Evolutionary conservation across 768 basidiomycete genomes (phyloP), one percentile per base, ranked within the genome.

Genomic region (Lyophyllum shimeji): DNA sequence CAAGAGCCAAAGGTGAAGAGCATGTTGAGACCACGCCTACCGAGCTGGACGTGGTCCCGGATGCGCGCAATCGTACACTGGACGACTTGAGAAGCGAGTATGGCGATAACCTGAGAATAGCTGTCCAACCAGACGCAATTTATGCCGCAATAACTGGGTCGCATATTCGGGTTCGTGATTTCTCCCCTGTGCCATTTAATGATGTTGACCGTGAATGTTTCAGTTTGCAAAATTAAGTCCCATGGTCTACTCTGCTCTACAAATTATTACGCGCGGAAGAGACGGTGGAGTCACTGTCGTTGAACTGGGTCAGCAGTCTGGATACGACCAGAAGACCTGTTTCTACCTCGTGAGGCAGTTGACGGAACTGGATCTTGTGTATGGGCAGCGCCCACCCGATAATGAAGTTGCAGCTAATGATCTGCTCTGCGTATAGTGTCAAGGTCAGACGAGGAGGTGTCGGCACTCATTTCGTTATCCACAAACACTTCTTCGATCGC

Each of bases 301-400:
- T 12, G 82, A 89, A 29, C 77, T 96, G 13, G 89, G 90, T 23
- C 83, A 84, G 61, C 78, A 82, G 64, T 87, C 93, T 9, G 83
- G 82, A 47, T 93, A 95, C 64, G 93, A 94, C 65, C 90, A 91
- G 66, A 95, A 94, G 70, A 89, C 90, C 1, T 91, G 91, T 60
- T 92, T 91, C 67, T 95, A 95, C 70, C 82, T 93, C 55, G 82
- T 93, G 55, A 83, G 85, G 60, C 85, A 90, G 61, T 75, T 95
- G 17, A 77, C 86, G 2, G 84, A 87, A 50, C 75, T 95, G 51
- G 84, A 82, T 63, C 75, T 90, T 39, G 82, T 94, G 89, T 90
- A 77, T 51, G 86, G 61, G 45, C 52, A 45, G 48, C 29, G 45
- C 18, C n/a, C 33, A 29, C 23, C 27, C 52, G 6, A 11, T 0